Evolutionary conservation across 2,329 filamentous ascomycete genomes (phyloP).

Genomic region (Simplicillium aogashimaense): DNA sequence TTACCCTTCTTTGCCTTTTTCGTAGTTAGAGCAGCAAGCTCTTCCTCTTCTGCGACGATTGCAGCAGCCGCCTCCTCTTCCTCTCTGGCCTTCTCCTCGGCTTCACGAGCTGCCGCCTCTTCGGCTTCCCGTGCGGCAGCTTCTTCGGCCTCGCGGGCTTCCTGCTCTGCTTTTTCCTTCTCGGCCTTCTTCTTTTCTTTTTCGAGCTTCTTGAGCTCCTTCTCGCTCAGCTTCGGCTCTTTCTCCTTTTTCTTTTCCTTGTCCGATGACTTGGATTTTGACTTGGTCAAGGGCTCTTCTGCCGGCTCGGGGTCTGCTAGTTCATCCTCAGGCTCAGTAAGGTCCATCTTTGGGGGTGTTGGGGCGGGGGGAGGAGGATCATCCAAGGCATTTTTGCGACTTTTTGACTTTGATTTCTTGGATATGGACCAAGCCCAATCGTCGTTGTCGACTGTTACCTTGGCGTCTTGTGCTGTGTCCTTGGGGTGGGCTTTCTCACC

Average conservation of each 20-base stretch:
- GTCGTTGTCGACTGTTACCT: slow-evolving; percentile 26
- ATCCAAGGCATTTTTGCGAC: slow-evolving; percentile 24
- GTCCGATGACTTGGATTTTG: slow-evolving; percentile 31
- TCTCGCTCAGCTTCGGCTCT: slow-evolving; percentile 35
- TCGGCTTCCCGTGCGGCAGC: slow-evolving; percentile 20
- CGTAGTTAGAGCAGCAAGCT: slow-evolving; percentile 29
- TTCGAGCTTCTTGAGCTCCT: slow-evolving; percentile 40
- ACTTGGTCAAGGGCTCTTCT: slow-evolving; percentile 20
- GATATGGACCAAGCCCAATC: slow-evolving; percentile 33
- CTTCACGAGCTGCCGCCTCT: slow-evolving; percentile 12
- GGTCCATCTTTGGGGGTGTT: slow-evolving; percentile 35
- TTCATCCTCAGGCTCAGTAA: slow-evolving; percentile 26
- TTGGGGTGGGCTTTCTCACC: slow-evolving; percentile 36
- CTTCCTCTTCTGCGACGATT: slow-evolving; percentile 21
- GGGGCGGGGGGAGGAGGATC: slow-evolving; percentile 36
- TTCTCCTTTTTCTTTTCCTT: slow-evolving; percentile 32
- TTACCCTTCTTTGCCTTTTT: slow-evolving; percentile 41
- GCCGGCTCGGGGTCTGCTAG: slow-evolving; percentile 24
- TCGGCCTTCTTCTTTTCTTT: slow-evolving; percentile 34
- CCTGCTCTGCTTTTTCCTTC: slow-evolving; percentile 18
- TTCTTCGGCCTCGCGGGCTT: slow-evolving; percentile 14
- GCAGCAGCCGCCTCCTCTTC: slow-evolving; percentile 14
- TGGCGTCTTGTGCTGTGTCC: slow-evolving; percentile 29
- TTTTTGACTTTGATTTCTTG: slow-evolving; percentile 34
- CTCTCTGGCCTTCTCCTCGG: slow-evolving; percentile 18